Conservation (phyloP, 768 basidiomycete genomes). For the Boletus subcaerulescens region DNA sequence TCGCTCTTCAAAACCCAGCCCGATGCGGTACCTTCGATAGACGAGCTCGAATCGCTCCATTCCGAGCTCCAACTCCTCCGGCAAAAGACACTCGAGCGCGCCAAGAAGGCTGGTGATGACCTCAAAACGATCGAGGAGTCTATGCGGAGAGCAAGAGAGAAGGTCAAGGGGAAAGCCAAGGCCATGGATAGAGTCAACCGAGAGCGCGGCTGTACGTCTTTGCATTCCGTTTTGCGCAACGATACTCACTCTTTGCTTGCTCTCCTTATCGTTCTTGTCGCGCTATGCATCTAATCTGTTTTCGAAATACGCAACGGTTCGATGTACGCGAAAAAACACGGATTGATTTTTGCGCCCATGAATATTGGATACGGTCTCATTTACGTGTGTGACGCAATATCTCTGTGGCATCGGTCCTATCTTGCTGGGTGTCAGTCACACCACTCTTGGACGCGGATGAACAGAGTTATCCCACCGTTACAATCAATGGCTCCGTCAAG, state of each 20-base stretch:
- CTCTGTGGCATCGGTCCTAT: slow-evolving; percentile 12
- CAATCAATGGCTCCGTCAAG: slow-evolving; percentile 39
- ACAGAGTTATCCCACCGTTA: slow-evolving; percentile 28
- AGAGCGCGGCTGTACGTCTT: slow-evolving; percentile 71
- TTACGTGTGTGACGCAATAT: slow-evolving; percentile 6
- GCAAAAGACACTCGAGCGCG: slow-evolving; percentile 56
- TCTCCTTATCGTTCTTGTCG: slow-evolving; percentile 16
- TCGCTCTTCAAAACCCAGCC: slow-evolving; percentile 60
- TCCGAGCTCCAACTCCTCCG: slow-evolving; percentile 56
- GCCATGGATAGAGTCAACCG: slow-evolving; percentile 69
- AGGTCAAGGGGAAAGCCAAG: slow-evolving; percentile 69
- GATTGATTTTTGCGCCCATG: neutral
- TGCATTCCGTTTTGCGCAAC: slow-evolving; percentile 6
- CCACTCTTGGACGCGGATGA: slow-evolving; percentile 55
- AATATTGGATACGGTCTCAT: neutral
- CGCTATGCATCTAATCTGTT: slow-evolving; percentile 1
- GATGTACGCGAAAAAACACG: slow-evolving; percentile 9
- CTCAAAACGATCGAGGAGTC: slow-evolving; percentile 71
- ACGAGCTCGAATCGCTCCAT: slow-evolving; percentile 67
- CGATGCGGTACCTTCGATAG: slow-evolving; percentile 65
- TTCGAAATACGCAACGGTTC: slow-evolving; percentile 7
- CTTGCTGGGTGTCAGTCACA: slow-evolving; percentile 32
- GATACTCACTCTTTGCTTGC: slow-evolving; percentile 10
- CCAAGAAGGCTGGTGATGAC: slow-evolving; percentile 75
- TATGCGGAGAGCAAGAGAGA: slow-evolving; percentile 73